A percentile compares a stretch with the other conserved stretches of the same genome.
Conservation (phyloP, 2,329 filamentous ascomycete species). For the Fusarium bactridioides region DNA sequence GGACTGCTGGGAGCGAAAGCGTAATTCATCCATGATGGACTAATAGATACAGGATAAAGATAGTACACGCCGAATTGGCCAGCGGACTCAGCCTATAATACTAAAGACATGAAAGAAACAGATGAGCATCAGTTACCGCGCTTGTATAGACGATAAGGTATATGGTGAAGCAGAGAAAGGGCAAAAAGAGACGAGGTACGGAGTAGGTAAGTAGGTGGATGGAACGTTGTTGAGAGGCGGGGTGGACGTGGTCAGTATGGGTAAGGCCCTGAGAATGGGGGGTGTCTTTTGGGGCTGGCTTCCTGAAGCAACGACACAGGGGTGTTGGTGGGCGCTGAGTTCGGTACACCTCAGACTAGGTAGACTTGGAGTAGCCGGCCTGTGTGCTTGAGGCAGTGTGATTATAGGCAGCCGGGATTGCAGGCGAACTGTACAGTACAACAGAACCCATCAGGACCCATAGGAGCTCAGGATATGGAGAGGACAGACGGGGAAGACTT, state of each 20-base stretch:
- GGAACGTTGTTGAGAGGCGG: slow-evolving; percentile 46
- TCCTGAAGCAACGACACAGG: slow-evolving; percentile 31
- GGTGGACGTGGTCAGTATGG: slow-evolving; percentile 43
- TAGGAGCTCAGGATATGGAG: not conserved
- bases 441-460: not conserved
- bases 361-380: slow-evolving; percentile 14
- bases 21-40: slow-evolving; percentile 74
- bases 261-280: slow-evolving; percentile 36
- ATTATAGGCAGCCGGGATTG: slow-evolving; percentile 8
- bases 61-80: slow-evolving; percentile 52
- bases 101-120: slow-evolving; percentile 50
- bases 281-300: slow-evolving; percentile 28
- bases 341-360: slow-evolving; percentile 15
- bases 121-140: slow-evolving; percentile 42
- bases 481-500: not conserved
- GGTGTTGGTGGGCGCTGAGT: slow-evolving; percentile 21
- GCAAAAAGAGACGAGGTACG: slow-evolving; percentile 35
- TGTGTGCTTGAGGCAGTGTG: slow-evolving; percentile 14
- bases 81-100: slow-evolving; percentile 43
- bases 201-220: slow-evolving; percentile 36
- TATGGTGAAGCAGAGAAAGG: slow-evolving; percentile 33
- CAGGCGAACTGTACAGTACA: not conserved
- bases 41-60: slow-evolving; percentile 53
- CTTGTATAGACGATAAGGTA: slow-evolving; percentile 16
- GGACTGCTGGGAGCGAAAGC: slow-evolving; percentile 79